These are phyloP conservation scores for Penicillium waksmanii DNA, from an alignment of 495 filamentous ascomycete genomes.

Conservation along the genomic window DNA sequence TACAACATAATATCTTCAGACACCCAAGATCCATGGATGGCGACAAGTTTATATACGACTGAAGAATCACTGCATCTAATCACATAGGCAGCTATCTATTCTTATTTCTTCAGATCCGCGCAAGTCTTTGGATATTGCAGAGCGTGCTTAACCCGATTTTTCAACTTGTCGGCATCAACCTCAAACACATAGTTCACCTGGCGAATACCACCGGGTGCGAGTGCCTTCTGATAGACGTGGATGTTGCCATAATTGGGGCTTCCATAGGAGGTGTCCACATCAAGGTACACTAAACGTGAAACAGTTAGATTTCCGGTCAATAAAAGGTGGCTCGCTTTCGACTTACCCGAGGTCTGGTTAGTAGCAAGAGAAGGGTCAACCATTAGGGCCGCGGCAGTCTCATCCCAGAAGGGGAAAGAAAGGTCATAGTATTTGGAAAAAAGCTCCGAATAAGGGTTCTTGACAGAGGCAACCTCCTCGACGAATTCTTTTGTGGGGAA, in stretches of 20 bases:
- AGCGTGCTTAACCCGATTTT: slow-evolving; percentile 33
- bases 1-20: not conserved
- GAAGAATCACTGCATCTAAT: too few species aligned
- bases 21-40: not conserved
- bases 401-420: slow-evolving; percentile 45
- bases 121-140: slow-evolving; percentile 34
- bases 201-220: slow-evolving; percentile 33
- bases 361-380: slow-evolving; percentile 35
- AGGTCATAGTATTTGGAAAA: slow-evolving; percentile 39
- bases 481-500: slow-evolving; percentile 33
- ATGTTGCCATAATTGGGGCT: slow-evolving; percentile 41
- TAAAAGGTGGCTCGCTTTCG: not conserved
- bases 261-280: slow-evolving; percentile 39
- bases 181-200: slow-evolving; percentile 39
- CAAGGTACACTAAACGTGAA: slow-evolving; percentile 30
- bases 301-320: not conserved
- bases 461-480: slow-evolving; percentile 27
- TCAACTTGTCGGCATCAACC: slow-evolving; percentile 37
- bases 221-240: slow-evolving; percentile 38
- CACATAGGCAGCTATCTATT: too few species aligned
- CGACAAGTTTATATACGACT: too few species aligned
- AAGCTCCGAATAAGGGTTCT: slow-evolving; percentile 34
- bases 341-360: slow-evolving; percentile 33
- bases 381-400: slow-evolving; percentile 44
- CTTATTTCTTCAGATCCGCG: slow-evolving; percentile 18